Evolutionary conservation across 164 flowering plant genomes (phyloP).

Genomic region (Stephania yunnanensis): DNA sequence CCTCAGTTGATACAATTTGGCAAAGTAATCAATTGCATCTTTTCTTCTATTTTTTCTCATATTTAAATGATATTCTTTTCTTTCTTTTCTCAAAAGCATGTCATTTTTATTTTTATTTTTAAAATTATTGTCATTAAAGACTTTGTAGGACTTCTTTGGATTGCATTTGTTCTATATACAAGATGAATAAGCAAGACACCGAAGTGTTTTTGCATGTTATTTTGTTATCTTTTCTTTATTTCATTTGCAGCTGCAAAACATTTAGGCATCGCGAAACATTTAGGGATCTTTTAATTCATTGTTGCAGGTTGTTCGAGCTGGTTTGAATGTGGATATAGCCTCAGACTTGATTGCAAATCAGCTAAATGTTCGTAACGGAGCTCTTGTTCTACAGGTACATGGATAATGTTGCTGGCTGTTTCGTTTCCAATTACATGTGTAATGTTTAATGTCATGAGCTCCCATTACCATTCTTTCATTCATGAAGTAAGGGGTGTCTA

Average conservation of each 20-base stretch:
- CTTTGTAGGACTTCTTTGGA: not conserved
- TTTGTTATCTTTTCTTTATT: not conserved
- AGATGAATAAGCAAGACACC: not conserved
- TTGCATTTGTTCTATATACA: not conserved
- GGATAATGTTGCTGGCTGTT: not conserved
- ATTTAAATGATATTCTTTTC: not conserved
- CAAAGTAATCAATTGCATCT: conserved; percentile 37
- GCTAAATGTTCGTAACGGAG: conserved; percentile 89
- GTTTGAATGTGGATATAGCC: conserved; percentile 74
- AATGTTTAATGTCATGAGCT: not conserved
- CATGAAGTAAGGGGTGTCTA: not conserved
- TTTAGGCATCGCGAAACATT: not conserved
- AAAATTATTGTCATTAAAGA: not conserved
- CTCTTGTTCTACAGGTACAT: conserved; percentile 70
- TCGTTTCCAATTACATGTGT: not conserved
- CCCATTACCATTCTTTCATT: not conserved
- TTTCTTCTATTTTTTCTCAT: not conserved
- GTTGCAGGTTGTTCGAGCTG: conserved; percentile 74
- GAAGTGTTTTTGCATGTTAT: not conserved
- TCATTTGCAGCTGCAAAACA: not conserved
- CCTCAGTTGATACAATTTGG: conserved; percentile 89
- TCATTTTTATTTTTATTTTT: not conserved
- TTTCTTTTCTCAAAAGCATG: not conserved
- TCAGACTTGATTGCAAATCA: conserved; percentile 86
- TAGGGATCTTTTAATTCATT: not conserved